Base-by-base conservation (phyloP, 2,329 filamentous ascomycete genomes). In the Claviceps purpurea region DNA sequence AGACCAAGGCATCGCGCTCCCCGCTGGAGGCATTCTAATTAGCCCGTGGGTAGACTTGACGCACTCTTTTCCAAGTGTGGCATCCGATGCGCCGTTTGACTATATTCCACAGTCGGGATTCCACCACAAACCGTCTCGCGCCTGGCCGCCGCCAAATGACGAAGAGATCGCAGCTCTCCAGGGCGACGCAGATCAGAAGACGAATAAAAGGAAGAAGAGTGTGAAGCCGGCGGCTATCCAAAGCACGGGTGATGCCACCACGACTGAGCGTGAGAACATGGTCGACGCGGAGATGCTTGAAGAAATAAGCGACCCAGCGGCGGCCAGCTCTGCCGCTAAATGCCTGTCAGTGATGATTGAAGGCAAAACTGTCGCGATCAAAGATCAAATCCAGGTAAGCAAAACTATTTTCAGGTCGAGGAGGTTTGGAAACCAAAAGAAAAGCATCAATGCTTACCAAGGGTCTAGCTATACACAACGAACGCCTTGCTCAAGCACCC, bases 21-120 rank as follows among this genome's bases (percentile, higher is more conserved):
- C 93, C 1, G 90, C 93, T 2, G 93, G 93, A 1, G 90, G 86
- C 4, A 83, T 97, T 45, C 73, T 97, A 42, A 87, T 97, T 50
- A 95, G 89, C 49, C 93, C 93, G 0, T 98, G 93, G 93, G 89
- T 91, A 8, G 93, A 98, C 64, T 71, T 97, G 50, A 95, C 89
- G 0, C 91, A 97, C 64, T 96, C 90, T 0, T 97, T 97, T 57
- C 93, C 93, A 0, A 96, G 90, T 58, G 78, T 95, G n/a, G 77
- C 80, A 2, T 78, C 74, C 5, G 80, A 89, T 42, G 82, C 79
- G 49, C 78, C 80, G 1, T 68, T 88, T 49, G 93, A 98, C 64
- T 97, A 96, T 60, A 91, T 98, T 38, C 93, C 93, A 4, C 70
- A 82, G 1, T 77, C 84, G 58, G 93, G 93, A 0, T 97, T 98